Base-by-base conservation (phyloP, 257 asterid genomes). In the Jacaranda copaia region DNA sequence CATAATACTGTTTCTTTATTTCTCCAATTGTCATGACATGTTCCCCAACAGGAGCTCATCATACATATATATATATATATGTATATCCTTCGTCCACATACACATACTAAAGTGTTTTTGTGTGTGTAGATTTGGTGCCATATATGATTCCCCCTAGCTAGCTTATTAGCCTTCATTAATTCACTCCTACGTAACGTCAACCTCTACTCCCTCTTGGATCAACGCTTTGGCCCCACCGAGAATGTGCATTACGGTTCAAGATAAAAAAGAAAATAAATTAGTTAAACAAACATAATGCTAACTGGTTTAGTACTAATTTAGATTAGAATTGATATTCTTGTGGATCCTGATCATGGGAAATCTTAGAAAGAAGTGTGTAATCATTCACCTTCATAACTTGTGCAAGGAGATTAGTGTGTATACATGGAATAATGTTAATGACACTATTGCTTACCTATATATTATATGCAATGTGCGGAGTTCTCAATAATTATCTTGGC, bases 11-110 rank as follows among this genome's bases (percentile, higher is more conserved):
- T 80, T 85, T 46, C 13, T 85, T 80, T 84, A 80, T 86, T 64
- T 70, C 81, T 70, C 73, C 82, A 74, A 74, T 70, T 76, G 57
- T 82, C 81, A 67, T 87, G 80, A 76, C 84, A 82, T 87, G 90
- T 84, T 76, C 94, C 86, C 75, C 52, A 45, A 48, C 35, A 75
- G 89, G 82, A 83, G 42, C 79, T 70, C 9, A 77, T 76, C 59
- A 76, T 67, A 48, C 68, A 35, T 35, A 48, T 49, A 48, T 69
- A 15, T 51, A 38, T 48, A 19, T 20, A 68, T 16, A 60, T 11
- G 16, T 42, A 35, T 6, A 36, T 63, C 8, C 10, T 0, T 14
- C 18, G 16, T 65, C 32, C 56, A 67, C 39, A 5, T 19, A 45
- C 56, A 67, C 39, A 5, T 19, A 45, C 35, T 45, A 9, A 8